Conservation (phyloP, 2,329 filamentous ascomycete genomes). For the Huntiella abstrusa region DNA sequence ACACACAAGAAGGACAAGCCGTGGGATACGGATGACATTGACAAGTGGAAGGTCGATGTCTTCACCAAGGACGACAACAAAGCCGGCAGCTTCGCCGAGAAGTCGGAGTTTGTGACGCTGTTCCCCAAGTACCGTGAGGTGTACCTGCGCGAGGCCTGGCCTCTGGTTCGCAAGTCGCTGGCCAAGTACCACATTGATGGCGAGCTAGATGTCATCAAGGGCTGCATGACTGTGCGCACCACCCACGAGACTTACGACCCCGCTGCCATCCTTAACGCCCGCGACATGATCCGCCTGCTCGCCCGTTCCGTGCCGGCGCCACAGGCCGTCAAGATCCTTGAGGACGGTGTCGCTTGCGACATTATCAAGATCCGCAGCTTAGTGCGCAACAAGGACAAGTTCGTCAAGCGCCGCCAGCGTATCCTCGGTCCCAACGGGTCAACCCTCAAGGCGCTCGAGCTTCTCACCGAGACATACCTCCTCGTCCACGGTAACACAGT, state of each 20-base stretch:
- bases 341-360: constrained; percentile 81
- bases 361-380: constrained; percentile 89
- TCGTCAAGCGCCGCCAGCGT: constrained; percentile 82
- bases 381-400: constrained; percentile 84
- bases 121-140: constrained; percentile 96
- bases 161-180: constrained; percentile 68
- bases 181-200: constrained; percentile 80
- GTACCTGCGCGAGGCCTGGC: constrained; percentile 86
- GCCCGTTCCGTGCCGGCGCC: constrained; percentile 81
- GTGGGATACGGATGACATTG: constrained; percentile 92
- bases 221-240: constrained; percentile 91
- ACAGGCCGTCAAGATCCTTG: constrained; percentile 83
- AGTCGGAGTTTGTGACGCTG: constrained; percentile 71
- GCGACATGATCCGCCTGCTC: constrained; percentile 85
- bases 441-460: constrained; percentile 82
- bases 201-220: constrained; percentile 83
- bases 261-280: constrained; percentile 77
- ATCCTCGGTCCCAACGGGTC: constrained; percentile 82
- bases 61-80: constrained; percentile 76
- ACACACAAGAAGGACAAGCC: constrained; percentile 80
- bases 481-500: constrained; percentile 96
- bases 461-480: constrained; percentile 81
- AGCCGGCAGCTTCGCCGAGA: constrained; percentile 74
- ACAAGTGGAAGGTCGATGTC: constrained; percentile 85
- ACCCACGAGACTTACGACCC: constrained; percentile 85